phyloP scores from a whole-genome alignment of 306 rosid genomes.

The Acmispon strigosus region DNA sequence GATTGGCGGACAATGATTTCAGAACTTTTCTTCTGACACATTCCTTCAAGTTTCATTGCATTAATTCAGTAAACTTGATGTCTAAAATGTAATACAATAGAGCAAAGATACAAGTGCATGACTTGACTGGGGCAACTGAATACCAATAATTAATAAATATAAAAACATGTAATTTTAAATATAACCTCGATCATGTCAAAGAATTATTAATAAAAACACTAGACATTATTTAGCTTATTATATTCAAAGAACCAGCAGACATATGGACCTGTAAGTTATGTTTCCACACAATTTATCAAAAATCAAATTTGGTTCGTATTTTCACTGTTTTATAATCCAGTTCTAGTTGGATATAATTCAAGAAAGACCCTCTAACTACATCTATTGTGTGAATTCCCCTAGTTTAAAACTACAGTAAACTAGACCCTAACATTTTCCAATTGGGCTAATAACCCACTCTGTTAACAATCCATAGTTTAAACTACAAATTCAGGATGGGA shows the following conservation, averaged over 20 bases:
- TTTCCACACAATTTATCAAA: neutral
- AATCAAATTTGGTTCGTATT: neutral
- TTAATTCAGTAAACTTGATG: neutral
- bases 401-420: neutral
- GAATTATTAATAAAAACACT: too few species aligned
- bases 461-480: neutral
- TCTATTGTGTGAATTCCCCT: neutral
- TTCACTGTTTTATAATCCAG: neutral
- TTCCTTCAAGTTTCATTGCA: constrained; percentile 47
- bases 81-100: neutral
- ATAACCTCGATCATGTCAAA: too few species aligned
- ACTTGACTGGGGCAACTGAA: too few species aligned
- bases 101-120: neutral
- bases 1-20: constrained; percentile 42
- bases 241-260: neutral
- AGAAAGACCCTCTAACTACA: neutral
- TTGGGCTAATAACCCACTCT: neutral
- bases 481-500: neutral
- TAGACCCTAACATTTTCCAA: neutral
- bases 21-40: constrained; percentile 71
- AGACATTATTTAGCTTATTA: neutral
- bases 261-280: neutral
- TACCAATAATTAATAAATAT: too few species aligned
- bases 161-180: too few species aligned
- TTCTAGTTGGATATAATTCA: neutral